Evolutionary conservation across 345 rosid species (phyloP), one percentile per base, ranked within the genome.

Genomic region (Linum lewisii): DNA sequence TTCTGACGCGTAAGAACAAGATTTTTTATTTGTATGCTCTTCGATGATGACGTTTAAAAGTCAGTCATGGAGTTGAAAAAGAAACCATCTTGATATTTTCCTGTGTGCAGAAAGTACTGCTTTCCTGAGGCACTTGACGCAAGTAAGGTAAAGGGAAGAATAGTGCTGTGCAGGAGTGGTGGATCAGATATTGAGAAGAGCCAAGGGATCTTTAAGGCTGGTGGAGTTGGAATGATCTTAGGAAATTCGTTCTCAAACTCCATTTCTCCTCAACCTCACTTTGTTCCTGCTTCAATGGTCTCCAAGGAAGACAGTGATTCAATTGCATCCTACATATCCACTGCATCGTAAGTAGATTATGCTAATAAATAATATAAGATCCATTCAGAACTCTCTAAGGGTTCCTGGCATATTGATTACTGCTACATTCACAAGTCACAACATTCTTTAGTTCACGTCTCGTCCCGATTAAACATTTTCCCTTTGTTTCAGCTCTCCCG

Each of bases 161-260:
- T 60, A 19, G 65, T 69, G 42, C 42, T 59, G 10, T 69, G 73
- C 50, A 18, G 23, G 29, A 34, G 62, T 0, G 63, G 42, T 0
- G 11, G 1, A 5, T 7, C 22, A 6, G 22, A 9, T 11, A 3
- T 60, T 0, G 51, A 64, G 24, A 65, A 56, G 24, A 51, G 65
- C 58, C 55, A 18, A n/a, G 59, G 7, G 7, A 69, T 58, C 49
- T 19, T 52, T 5, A 21, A 45, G 5, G 66, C 74, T 10, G 69
- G 74, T 34, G 74, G 64, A 3, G 32, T 57, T 24, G 74, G 65
- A 10, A 18, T 65, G 66, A 61, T 70, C 14, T 58, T 70, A 10
- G 69, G 63, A 7, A n/a, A 34, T 34, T 22, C 21, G 11, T 51
- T 26, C 0, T 3, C 21, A 1, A 4, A 0, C 14, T 13, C 18